Conservation (phyloP, 2,329 filamentous ascomycete genomes). For the Claviceps digitariae region DNA sequence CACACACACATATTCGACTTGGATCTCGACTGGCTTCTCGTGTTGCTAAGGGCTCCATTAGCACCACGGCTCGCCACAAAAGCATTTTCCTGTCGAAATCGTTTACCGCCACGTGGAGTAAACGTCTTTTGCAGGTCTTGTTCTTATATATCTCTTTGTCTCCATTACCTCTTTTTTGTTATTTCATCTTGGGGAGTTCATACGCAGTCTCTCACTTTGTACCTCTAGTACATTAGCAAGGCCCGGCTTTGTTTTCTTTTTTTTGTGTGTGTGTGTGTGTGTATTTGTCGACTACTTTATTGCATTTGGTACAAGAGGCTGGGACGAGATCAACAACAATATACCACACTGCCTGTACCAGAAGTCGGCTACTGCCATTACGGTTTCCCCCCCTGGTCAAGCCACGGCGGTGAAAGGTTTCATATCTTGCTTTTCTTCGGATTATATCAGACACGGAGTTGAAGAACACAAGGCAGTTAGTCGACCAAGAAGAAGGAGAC, state of each 20-base stretch:
- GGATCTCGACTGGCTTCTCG: background rate
- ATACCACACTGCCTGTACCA: too few relatives aligned
- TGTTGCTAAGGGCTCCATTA: background rate
- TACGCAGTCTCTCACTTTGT: background rate
- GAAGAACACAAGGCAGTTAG: background rate
- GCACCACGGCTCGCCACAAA: background rate
- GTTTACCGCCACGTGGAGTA: background rate
- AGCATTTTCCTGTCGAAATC: background rate
- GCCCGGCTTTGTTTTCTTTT: background rate
- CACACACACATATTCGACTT: conserved; percentile 1
- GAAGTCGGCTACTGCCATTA: too few relatives aligned
- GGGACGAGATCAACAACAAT: too few relatives aligned
- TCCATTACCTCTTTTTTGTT: background rate
- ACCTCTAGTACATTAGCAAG: background rate
- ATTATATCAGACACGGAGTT: background rate
- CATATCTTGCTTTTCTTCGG: background rate
- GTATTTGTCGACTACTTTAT: too few relatives aligned
- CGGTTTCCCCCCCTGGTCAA: background rate
- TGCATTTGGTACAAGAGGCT: too few relatives aligned
- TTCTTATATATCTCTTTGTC: background rate
- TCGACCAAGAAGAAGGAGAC: too few relatives aligned
- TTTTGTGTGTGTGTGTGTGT: too few relatives aligned
- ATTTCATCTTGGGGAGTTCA: background rate
- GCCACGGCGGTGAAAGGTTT: background rate
- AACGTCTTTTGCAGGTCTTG: background rate